phyloP scores from a whole-genome alignment of 345 rosid species.

The Erysimum cheiranthoides region DNA sequence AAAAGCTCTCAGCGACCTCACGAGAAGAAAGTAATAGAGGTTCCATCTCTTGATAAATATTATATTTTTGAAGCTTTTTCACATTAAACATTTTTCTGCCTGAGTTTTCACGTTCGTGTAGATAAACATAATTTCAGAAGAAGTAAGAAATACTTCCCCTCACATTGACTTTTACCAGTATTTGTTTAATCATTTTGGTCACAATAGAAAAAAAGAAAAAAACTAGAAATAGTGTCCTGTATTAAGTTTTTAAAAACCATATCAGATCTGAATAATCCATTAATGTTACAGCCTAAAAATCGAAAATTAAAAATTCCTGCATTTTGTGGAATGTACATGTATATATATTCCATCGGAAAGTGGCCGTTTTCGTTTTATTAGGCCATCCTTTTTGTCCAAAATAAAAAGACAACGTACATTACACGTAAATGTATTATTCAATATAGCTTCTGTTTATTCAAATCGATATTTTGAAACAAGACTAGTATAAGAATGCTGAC shows the following conservation, averaged over 20 bases:
- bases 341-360: no score
- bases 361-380: no score
- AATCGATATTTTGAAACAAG: constrained; percentile 13
- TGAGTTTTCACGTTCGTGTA: constrained; percentile 34
- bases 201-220: background rate
- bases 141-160: constrained; percentile 24
- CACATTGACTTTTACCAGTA: background rate
- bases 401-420: background rate
- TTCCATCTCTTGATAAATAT: constrained; percentile 29
- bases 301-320: background rate
- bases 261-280: background rate
- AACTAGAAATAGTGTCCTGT: no score
- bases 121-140: constrained; percentile 25
- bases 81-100: constrained; percentile 15
- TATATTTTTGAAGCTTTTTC: constrained; percentile 12
- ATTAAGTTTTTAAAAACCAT: background rate
- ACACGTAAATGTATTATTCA: background rate
- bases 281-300: background rate
- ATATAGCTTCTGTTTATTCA: background rate
- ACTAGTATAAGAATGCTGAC: constrained; percentile 28
- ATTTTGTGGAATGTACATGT: background rate
- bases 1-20: constrained; percentile 56
- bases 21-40: constrained; percentile 41
- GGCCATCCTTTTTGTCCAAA: background rate
- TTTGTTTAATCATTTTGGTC: background rate